These are phyloP conservation scores for Phytophthora tentaculata DNA, from an alignment of 352 stramenopile genomes.

Conservation along the genomic window DNA sequence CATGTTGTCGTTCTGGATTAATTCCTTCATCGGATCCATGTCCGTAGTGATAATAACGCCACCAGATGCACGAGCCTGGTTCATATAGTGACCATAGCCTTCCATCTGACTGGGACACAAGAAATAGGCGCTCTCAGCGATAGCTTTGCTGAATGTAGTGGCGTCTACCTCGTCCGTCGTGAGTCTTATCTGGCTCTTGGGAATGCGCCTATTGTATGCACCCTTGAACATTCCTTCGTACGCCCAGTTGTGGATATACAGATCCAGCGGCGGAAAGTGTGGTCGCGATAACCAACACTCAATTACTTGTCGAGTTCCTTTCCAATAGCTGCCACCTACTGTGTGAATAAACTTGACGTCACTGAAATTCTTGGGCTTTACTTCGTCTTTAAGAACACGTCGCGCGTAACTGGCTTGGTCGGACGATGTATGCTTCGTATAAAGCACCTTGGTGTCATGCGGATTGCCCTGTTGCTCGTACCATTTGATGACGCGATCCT, in stretches of 20 bases:
- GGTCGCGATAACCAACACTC: slow-evolving; percentile 64
- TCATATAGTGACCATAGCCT: slow-evolving; percentile 77
- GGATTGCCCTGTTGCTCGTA: slow-evolving; percentile 64
- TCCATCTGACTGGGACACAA: slow-evolving; percentile 70
- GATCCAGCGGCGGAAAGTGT: slow-evolving; percentile 51
- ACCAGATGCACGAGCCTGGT: slow-evolving; percentile 59
- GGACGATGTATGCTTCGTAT: slow-evolving; percentile 65
- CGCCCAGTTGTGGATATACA: slow-evolving; percentile 53
- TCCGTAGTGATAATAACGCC: slow-evolving; percentile 61
- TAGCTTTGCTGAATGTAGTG: slow-evolving; percentile 40
- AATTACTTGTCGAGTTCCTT: slow-evolving; percentile 57
- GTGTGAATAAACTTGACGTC: slow-evolving; percentile 50
- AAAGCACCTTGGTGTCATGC: slow-evolving; percentile 51
- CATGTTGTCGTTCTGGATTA: slow-evolving; percentile 48
- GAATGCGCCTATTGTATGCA: slow-evolving; percentile 38
- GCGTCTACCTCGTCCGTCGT: slow-evolving; percentile 42
- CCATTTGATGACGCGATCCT: slow-evolving; percentile 50
- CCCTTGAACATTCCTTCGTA: slow-evolving; percentile 51
- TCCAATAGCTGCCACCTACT: slow-evolving; percentile 47
- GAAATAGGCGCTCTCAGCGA: slow-evolving; percentile 58
- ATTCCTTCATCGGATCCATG: slow-evolving; percentile 63
- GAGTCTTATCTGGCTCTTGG: slow-evolving; percentile 38
- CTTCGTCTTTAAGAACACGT: slow-evolving; percentile 25
- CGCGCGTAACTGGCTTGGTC: slow-evolving; percentile 49
- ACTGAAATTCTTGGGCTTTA: slow-evolving; percentile 46